These are phyloP conservation scores for Calycina herbarum DNA, from an alignment of 2,329 filamentous ascomycete genomes.

Conservation along the genomic window DNA sequence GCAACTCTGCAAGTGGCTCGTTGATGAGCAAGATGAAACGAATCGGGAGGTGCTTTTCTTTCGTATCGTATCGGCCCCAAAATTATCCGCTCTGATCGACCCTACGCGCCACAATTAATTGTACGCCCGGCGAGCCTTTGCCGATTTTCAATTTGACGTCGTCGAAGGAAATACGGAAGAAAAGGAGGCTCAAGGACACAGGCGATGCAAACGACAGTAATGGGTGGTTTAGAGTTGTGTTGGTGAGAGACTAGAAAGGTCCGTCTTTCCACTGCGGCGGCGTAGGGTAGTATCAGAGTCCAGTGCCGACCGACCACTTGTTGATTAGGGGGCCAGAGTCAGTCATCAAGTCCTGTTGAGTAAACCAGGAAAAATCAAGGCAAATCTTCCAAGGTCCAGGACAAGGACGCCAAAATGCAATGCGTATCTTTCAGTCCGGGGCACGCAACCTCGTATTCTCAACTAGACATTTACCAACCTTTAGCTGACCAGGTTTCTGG, in stretches of 20 bases:
- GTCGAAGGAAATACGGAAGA: too few species aligned
- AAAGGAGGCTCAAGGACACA: background rate
- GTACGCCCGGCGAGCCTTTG: background rate
- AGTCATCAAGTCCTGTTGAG: background rate
- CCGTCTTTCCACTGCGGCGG: background rate
- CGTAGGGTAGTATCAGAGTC: background rate
- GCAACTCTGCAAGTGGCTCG: slow-evolving; percentile 4
- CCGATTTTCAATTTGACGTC: too few species aligned
- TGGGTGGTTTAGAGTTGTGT: background rate
- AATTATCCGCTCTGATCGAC: slow-evolving; percentile 5
- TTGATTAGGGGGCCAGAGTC: background rate
- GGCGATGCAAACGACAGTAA: background rate
- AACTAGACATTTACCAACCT: background rate
- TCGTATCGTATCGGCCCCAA: slow-evolving; percentile 2
- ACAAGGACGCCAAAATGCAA: background rate
- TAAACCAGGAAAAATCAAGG: slow-evolving; percentile 1
- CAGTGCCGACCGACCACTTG: background rate
- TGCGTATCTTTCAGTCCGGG: background rate
- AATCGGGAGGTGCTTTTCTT: slow-evolving; percentile 3
- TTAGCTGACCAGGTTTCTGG: too few species aligned
- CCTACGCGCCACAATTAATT: slow-evolving; percentile 1
- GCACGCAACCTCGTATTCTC: background rate
- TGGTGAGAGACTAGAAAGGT: background rate
- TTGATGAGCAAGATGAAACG: slow-evolving; percentile 2
- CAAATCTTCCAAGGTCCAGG: background rate